Percentiles rank a stretch among this genome's conserved stretches.
Evolutionary conservation across 441 rosid genomes (phyloP).

Genomic region (Populus hybrid): DNA sequence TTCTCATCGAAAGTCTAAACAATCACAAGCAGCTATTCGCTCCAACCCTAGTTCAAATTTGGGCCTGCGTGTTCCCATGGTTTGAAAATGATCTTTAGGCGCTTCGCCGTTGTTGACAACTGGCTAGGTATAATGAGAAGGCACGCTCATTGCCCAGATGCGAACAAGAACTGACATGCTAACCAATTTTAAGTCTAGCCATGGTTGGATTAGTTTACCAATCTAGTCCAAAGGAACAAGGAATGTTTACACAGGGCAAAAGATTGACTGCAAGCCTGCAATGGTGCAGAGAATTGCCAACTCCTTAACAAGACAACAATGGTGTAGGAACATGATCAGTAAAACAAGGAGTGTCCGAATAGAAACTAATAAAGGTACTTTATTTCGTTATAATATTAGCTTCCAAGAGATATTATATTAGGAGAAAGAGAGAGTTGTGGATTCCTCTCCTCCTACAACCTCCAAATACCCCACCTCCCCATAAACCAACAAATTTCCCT

Average conservation of each 20-base stretch:
- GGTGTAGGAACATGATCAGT: not conserved
- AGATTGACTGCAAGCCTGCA: not conserved
- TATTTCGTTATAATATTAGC: not conserved
- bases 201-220: not conserved
- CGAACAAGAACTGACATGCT: too few species aligned
- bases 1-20: too few species aligned
- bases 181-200: not conserved
- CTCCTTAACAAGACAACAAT: not conserved
- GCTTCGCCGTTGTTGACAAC: too few species aligned
- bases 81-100: too few species aligned
- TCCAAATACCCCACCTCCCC: too few species aligned
- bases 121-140: too few species aligned
- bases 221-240: not conserved
- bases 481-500: not conserved
- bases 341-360: not conserved
- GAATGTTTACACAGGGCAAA: not conserved
- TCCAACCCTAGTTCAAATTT: too few species aligned
- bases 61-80: too few species aligned
- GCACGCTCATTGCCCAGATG: too few species aligned
- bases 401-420: not conserved
- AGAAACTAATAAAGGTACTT: not conserved
- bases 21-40: too few species aligned
- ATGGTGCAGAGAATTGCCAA: not conserved
- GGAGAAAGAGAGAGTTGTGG: too few species aligned
- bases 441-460: too few species aligned